These are phyloP conservation scores for Fusarium lyarnte DNA, from an alignment of 2,329 filamentous ascomycete species.

Conservation along the genomic window DNA sequence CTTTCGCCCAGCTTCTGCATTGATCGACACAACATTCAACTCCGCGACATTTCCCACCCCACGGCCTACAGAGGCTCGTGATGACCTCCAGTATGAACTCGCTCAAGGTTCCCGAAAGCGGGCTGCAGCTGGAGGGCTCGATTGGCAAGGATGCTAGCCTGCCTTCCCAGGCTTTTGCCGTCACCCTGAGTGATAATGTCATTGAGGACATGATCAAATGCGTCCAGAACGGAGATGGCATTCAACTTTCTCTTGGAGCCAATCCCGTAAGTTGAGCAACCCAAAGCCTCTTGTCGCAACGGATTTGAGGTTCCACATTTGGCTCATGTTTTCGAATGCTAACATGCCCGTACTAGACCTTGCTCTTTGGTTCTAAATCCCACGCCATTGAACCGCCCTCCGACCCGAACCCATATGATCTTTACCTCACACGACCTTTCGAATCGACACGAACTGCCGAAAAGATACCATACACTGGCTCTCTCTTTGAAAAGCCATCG, in stretches of 20 bases:
- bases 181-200: constrained; percentile 66
- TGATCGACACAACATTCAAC: constrained; percentile 40
- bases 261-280: constrained; percentile 63
- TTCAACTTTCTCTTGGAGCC: constrained; percentile 67
- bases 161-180: constrained; percentile 65
- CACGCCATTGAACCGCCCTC: constrained; percentile 57
- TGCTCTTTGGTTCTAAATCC: constrained; percentile 63
- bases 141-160: constrained; percentile 55
- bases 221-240: constrained; percentile 64
- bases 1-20: constrained; percentile 23
- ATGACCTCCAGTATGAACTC: constrained; percentile 57
- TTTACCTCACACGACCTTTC: constrained; percentile 65
- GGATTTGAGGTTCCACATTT: neutral
- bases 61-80: constrained; percentile 43
- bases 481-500: constrained; percentile 58
- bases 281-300: neutral
- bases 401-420: constrained; percentile 62
- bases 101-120: constrained; percentile 66
- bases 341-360: constrained; percentile 52
- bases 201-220: constrained; percentile 72
- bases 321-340: constrained; percentile 20
- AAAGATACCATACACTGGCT: constrained; percentile 61
- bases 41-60: constrained; percentile 43
- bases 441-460: constrained; percentile 58
- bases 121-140: constrained; percentile 65